A percentile compares a stretch with the other conserved stretches of the same genome.
phyloP scores from a whole-genome alignment of 163 green algal genomes.

The Scenedesmus sp. region DNA sequence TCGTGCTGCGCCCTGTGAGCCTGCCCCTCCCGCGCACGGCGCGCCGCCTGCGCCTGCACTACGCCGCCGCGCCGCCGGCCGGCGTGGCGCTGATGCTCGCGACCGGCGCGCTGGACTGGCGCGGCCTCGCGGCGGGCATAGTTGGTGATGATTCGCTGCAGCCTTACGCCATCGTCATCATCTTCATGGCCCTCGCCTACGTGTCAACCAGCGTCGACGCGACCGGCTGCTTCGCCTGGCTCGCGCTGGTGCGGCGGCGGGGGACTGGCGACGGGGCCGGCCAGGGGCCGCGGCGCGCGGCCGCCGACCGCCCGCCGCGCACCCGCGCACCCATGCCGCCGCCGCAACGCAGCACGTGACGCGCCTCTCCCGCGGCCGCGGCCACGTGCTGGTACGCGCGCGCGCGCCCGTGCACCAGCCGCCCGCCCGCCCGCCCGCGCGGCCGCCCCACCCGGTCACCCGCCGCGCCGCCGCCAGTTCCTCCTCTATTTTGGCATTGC shows the following conservation, averaged over 20 bases:
- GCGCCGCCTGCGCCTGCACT: not conserved
- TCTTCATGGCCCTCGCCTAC: conserved; percentile 63
- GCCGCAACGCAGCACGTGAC: no score
- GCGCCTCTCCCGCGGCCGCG: conserved; percentile 32
- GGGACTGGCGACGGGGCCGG: no score
- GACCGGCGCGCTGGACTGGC: not conserved
- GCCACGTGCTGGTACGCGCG: conserved; percentile 46
- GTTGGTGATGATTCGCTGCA: conserved; percentile 28
- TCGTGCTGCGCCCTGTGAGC: conserved; percentile 32
- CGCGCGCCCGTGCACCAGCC: no score
- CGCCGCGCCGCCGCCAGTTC: no score
- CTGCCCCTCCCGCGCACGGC: not conserved
- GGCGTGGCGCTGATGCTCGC: conserved; percentile 36
- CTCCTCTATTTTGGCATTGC: conserved; percentile 53
- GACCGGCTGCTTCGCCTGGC: conserved; percentile 50
- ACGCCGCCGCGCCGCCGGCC: not conserved
- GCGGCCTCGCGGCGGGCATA: conserved; percentile 15
- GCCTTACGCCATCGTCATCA: conserved; percentile 55
- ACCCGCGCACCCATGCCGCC: no score
- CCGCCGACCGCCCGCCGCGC: no score
- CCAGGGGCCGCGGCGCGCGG: no score
- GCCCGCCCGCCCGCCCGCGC: no score
- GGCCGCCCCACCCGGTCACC: no score
- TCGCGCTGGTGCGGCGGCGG: no score
- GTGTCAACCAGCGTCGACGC: conserved; percentile 52